Conservation (phyloP, 257 asterid genomes). For the Solanum tarijense region DNA sequence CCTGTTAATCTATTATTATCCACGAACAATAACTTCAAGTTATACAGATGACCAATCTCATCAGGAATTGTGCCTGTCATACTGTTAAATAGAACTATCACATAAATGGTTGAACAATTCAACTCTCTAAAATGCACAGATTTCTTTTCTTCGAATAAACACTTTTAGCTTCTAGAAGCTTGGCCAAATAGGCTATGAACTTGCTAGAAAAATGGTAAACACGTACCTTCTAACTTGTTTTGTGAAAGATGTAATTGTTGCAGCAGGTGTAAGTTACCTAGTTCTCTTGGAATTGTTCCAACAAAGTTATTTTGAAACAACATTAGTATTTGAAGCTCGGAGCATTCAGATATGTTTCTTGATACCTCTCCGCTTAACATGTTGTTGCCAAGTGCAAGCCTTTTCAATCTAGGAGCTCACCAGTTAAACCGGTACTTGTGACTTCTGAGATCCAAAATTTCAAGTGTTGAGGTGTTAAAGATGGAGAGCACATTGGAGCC, state of each 20-base stretch:
- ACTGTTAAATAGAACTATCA: background rate
- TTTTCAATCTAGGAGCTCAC: background rate
- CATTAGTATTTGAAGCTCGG: background rate
- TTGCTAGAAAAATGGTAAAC: background rate
- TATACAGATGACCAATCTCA: too few relatives aligned
- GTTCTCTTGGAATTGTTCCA: background rate
- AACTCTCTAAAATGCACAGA: too few relatives aligned
- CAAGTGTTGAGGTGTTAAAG: background rate
- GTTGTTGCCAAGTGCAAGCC: background rate
- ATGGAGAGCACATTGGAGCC: background rate
- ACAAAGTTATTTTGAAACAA: background rate
- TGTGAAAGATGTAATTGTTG: background rate
- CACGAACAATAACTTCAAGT: background rate
- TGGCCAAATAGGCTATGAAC: too few relatives aligned
- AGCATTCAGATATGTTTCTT: background rate
- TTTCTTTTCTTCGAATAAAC: too few relatives aligned
- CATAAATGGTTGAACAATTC: background rate
- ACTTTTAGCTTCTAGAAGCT: too few relatives aligned
- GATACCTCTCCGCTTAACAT: background rate
- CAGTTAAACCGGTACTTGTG: background rate
- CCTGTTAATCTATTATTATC: background rate
- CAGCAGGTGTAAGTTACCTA: background rate
- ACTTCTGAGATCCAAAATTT: background rate
- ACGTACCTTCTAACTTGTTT: background rate
- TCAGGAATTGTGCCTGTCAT: too few relatives aligned